A percentile compares a stretch with the other conserved stretches of the same genome.
These are phyloP conservation scores for Chamaecyparis obtusa DNA, from an alignment of 75 land plant genomes.

Conservation along the genomic window DNA sequence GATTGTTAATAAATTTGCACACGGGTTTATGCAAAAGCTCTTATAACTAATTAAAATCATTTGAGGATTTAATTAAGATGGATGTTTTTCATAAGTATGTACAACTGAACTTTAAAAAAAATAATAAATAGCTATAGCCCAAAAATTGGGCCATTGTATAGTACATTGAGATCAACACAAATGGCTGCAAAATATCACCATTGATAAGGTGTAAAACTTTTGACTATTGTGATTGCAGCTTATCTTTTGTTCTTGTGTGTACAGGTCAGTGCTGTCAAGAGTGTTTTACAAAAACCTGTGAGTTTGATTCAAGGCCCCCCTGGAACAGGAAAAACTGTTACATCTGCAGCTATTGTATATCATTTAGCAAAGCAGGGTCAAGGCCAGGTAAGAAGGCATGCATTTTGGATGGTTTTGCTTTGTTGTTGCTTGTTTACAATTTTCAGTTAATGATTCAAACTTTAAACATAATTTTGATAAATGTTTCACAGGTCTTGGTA, in stretches of 20 bases:
- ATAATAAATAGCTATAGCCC: neutral
- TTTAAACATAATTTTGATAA: neutral
- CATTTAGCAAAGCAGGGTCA: constrained; percentile 99
- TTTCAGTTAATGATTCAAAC: neutral
- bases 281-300: constrained; percentile 95
- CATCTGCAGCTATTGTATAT: constrained; percentile 99
- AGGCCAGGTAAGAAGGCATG: constrained; percentile 69
- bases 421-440: neutral
- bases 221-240: neutral
- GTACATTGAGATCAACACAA: neutral
- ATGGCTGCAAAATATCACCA: neutral
- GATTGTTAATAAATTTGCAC: neutral
- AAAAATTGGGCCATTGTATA: neutral
- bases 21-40: too few relatives aligned
- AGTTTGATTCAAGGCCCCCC: constrained; percentile 99
- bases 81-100: neutral
- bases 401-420: neutral
- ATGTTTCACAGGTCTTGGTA: constrained; percentile 72
- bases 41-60: too few relatives aligned
- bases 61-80: neutral
- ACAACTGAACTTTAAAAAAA: neutral
- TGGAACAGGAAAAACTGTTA: constrained; percentile 99
- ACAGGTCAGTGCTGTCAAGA: constrained; percentile 97
- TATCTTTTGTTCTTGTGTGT: neutral
- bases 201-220: neutral